Base-by-base conservation (phyloP, 2,329 filamentous ascomycete genomes). In the Setomelanomma holmii region DNA sequence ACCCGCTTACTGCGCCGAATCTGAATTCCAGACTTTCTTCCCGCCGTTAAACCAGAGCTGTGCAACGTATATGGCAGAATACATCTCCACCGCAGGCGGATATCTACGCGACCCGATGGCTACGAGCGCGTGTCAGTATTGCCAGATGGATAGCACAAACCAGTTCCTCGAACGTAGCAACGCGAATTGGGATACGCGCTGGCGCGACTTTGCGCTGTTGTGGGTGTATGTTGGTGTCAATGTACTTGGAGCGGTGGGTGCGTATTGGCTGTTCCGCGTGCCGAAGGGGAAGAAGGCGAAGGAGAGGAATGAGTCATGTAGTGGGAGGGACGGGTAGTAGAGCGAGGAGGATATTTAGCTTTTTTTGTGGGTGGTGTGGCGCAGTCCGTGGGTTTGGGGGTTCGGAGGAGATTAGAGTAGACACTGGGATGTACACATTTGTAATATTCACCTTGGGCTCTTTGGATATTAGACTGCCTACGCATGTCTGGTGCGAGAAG, bases 151-250 rank as follows among this genome's bases (percentile, higher is more conserved):
- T 7, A 65, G 34, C 7, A 81, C 82, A 0, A 75, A 85, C 55
- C 74, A 76, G 16, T 84, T 79, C 68, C 67, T 86, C 35, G 56
- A 58, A 0, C 40, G 58, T 1, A 72, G 78, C 12, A 21, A 72
- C 40, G 79, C 78, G 45, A 64, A 71, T 46, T 84, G 75, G 69
- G 58, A 67, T 1, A 75, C 82, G 12, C 75, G 84, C 5, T 90
- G 88, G 87, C 80, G 87, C 50, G 78, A 84, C 49, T 80, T 81
- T 47, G 81, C 81, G 0, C 65, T 84, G 21, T 58, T 84, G 40
- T 82, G 78, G 73, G 77, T 73, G 1, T 84, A 76, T 50, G 73
- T 83, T n/a, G 70, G 68, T 4, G 80, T 84, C 61, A 84, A 84
- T 60, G 60, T 79, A 6, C 61, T 66, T 5, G 79, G 68, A 0